phyloP scores from a whole-genome alignment of 768 basidiomycete genomes.

The Lactarius quietus region DNA sequence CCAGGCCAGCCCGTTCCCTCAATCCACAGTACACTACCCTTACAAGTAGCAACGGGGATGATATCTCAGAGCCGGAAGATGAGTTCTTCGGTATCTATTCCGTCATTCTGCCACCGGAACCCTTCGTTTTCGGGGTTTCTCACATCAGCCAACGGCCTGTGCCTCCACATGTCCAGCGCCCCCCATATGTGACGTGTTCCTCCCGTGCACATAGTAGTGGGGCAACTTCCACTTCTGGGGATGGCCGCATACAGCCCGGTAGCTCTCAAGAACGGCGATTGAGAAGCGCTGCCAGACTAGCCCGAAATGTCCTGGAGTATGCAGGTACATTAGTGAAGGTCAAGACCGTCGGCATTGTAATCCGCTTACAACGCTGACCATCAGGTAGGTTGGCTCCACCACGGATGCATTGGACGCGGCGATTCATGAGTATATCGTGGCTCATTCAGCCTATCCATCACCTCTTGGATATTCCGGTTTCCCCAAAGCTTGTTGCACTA shows the following conservation, averaged over 20 bases:
- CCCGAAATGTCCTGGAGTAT: slow-evolving; percentile 22
- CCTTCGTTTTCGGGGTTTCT: slow-evolving; percentile 59
- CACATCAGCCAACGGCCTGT: slow-evolving; percentile 56
- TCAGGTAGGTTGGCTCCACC: slow-evolving; percentile 58
- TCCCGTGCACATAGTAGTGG: background rate
- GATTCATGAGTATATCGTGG: slow-evolving; percentile 68
- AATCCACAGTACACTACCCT: background rate
- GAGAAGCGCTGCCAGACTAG: slow-evolving; percentile 19
- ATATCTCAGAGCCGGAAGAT: background rate
- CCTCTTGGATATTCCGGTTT: slow-evolving; percentile 74
- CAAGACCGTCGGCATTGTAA: background rate
- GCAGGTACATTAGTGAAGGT: slow-evolving; percentile 25
- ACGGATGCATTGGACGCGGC: slow-evolving; percentile 71
- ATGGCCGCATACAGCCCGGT: slow-evolving; percentile 20
- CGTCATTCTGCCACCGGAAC: slow-evolving; percentile 64
- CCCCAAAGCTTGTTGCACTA: slow-evolving; percentile 79
- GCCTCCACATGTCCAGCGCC: slow-evolving; percentile 50
- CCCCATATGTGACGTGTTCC: slow-evolving; percentile 44
- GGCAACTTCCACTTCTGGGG: background rate
- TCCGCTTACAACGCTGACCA: slow-evolving; percentile 7
- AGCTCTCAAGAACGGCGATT: slow-evolving; percentile 16
- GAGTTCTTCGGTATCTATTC: slow-evolving; percentile 48
- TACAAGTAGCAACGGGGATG: background rate
- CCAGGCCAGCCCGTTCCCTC: background rate
- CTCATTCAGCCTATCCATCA: slow-evolving; percentile 78